A percentile compares a stretch with the other conserved stretches of the same genome.
Evolutionary conservation across 768 basidiomycete species (phyloP).

Genomic region (Sporobolomyces phaffii): DNA sequence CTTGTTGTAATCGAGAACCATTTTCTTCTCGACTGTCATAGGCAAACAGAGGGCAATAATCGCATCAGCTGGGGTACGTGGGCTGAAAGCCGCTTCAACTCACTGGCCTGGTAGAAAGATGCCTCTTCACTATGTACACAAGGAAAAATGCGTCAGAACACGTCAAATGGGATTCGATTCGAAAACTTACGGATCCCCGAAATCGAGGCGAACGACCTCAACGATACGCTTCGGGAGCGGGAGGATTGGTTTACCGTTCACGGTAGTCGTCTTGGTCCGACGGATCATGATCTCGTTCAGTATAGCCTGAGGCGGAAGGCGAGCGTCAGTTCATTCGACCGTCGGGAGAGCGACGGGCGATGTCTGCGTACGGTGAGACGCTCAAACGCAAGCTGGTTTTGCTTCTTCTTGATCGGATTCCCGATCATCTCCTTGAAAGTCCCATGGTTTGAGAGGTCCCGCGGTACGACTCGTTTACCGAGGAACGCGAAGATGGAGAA

Average conservation of each 20-base stretch:
- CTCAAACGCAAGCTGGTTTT: constrained; percentile 47
- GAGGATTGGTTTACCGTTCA: constrained; percentile 68
- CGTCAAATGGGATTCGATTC: background rate
- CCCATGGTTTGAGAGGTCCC: constrained; percentile 59
- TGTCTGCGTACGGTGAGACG: constrained; percentile 4
- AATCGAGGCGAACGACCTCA: constrained; percentile 66
- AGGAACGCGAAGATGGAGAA: constrained; percentile 85
- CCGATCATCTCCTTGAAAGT: constrained; percentile 70
- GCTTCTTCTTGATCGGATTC: constrained; percentile 67
- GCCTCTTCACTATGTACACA: constrained; percentile 55
- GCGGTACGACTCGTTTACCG: constrained; percentile 57
- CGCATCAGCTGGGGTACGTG: background rate
- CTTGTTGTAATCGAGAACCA: constrained; percentile 56
- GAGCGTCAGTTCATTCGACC: constrained; percentile 52
- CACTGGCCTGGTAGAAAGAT: constrained; percentile 62
- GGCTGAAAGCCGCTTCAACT: background rate
- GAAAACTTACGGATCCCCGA: constrained; percentile 52
- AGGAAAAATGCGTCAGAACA: background rate
- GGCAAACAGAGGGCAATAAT: too few relatives aligned
- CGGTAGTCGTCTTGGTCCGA: constrained; percentile 66
- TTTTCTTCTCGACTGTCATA: constrained; percentile 56
- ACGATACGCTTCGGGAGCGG: constrained; percentile 70
- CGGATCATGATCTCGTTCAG: constrained; percentile 83
- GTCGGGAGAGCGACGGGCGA: background rate
- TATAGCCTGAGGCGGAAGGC: constrained; percentile 68